Evolutionary conservation across 495 filamentous ascomycete genomes (phyloP).

Genomic region (Penicillium longicatenatum): DNA sequence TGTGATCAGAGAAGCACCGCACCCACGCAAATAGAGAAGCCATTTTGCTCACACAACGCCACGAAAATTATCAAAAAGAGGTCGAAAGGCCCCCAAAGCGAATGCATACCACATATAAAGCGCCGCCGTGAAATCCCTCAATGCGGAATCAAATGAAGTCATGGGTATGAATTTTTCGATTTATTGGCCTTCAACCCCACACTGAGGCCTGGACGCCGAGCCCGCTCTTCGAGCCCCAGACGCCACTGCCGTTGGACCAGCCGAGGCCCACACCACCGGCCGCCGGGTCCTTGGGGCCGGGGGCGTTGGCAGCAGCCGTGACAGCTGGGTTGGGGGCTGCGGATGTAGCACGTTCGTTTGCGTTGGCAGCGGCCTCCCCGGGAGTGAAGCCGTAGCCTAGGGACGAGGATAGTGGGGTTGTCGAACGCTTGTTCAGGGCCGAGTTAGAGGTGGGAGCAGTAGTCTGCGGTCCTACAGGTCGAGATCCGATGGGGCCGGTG

Average conservation of each 20-base stretch:
- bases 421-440: constrained; percentile 79
- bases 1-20: constrained; percentile 11
- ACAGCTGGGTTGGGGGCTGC: constrained; percentile 61
- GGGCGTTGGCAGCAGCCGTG: constrained; percentile 28
- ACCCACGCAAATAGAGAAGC: constrained; percentile 16
- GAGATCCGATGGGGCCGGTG: constrained; percentile 76
- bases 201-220: constrained; percentile 75
- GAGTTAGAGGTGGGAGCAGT: constrained; percentile 58
- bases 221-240: constrained; percentile 73
- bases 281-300: constrained; percentile 49
- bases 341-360: constrained; percentile 62
- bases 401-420: constrained; percentile 87
- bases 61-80: constrained; percentile 7
- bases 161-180: neutral
- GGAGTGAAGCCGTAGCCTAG: constrained; percentile 72
- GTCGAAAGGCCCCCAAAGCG: constrained; percentile 5
- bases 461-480: constrained; percentile 59
- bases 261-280: constrained; percentile 55
- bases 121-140: constrained; percentile 9
- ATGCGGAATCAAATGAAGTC: constrained; percentile 5
- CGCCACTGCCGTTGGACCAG: constrained; percentile 71
- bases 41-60: constrained; percentile 23
- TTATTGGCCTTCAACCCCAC: constrained; percentile 61
- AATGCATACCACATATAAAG: constrained; percentile 19
- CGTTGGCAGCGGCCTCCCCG: constrained; percentile 47